Base-by-base conservation (phyloP, 371 early-diverging fungal genomes). In the Sporodiniella umbellata region DNA sequence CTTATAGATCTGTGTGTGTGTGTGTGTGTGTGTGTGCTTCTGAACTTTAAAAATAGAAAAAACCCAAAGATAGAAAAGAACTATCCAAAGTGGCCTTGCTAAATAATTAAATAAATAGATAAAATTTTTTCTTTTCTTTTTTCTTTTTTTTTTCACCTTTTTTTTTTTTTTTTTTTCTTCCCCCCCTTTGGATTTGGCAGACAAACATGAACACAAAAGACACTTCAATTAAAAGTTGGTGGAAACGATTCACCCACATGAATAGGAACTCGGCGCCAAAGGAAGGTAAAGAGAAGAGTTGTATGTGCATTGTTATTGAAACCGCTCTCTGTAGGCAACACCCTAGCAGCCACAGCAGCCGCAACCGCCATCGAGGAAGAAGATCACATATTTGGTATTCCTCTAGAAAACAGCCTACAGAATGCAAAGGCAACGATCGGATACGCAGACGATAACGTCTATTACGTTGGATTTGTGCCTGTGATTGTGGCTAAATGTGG, bases 401-500 rank as follows among this genome's bases (percentile, higher is more conserved):
- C 64, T 24, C 38, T 68, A 28, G 37, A 52, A 33, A 53, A 61
- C 22, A 64, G 64, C 28, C 33, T 68, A 26, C 48, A 54, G 21
- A 58, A 48, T 38, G 64, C 68, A 8, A 47, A 54, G 8, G 65
- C 64, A 21, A 51, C 56, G 18, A 64, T 68, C 45, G 53, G 59
- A 21, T 68, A 64, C 51, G 58, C 55, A 3, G 65, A 64, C 15
- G 48, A 60, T 28, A 54, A 58, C 31, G 44, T 55, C 19, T 60
- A 68, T 25, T 54, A 40, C 48, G 49, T 54, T 30, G 79, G 79
- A 1, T 73, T 64, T 43, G 67, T 78, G 26, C 79, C 79, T 22
- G 67, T 72, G 8, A 70, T 78, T 24, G 76, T 78, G 24, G 71
- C 74, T 18, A 78, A 78, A 56, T 78, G 79, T 39, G 79, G 79